Base-by-base conservation (phyloP, 495 filamentous ascomycete species). In the Penicillium subrubescens region DNA sequence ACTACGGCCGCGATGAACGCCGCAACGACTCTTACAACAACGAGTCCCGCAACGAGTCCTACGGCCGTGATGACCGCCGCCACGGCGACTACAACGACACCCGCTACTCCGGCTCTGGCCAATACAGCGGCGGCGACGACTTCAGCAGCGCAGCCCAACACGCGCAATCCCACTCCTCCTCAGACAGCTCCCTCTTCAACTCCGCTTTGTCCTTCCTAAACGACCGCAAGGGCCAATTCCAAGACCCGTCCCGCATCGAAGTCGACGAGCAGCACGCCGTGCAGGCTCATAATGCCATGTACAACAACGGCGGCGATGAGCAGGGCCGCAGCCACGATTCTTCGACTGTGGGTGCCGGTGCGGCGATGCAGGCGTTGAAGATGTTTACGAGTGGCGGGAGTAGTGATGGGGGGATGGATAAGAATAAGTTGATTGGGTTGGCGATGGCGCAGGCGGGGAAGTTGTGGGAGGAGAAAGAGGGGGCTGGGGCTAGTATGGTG, bases 291-390 rank as follows among this genome's bases (percentile, higher is more conserved):
- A 77, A 88, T 75, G 67, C 77, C 15, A 70, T 87, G 63, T 90
- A 89, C 63, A 79, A 78, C 14, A 72, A 70, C 2, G 71, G 71
- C 5, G 71, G 71, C 5, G 68, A 66, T 11, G 73, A 69, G 54
- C 61, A 67, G 23, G 68, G 74, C n/a, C 62, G 71, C 8, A 58
- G 75, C 6, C 77, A 81, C 58, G 74, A 79, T 56, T 74, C 75
- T 11, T 59, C 71, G 14, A 77, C 78, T 2, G 66, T 90, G 19
- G 88, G 88, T 19, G 78, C 82, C 1, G 88, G 87, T 0, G 87
- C 88, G 5, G 88, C 88, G 0, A 82, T 90, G 82, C 85, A 90
- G 77, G 88, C 88, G 8, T 62, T 91, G 67, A 90, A 90, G 81
- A 84, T 86, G 83, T 90, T 89, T 59, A 81, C 77, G 2, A 72